Base-by-base conservation (phyloP, 2,329 filamentous ascomycete genomes). In the Penicillium concentricum region DNA sequence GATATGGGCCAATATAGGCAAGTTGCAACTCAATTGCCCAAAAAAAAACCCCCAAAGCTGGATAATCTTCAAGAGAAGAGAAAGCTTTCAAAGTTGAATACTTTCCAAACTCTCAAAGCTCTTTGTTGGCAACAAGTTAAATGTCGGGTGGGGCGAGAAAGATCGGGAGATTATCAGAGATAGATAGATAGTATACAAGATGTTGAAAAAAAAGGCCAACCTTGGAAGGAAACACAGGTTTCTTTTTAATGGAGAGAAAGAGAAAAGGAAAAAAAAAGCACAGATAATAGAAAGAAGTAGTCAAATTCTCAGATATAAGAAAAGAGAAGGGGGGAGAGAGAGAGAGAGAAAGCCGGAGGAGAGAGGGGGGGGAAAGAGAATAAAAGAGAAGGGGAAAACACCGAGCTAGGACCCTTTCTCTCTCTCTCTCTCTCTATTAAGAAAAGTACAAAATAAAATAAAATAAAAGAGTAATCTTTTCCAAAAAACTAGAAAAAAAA, bases 321-420 rank as follows among this genome's bases (percentile, higher is more conserved):
- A 34, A 53, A 13, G 30, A 32, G 30, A 32, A 13, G 6, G 30
- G 13, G 30, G 13, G 30, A 32, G 30, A 32, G 30, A 60, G 49
- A 59, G 57, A 54, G 58, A 58, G 50, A 45, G 43, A 32, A 51
- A 56, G 60, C 45, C 61, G 44, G 41, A 46, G 50, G 39, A 49
- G 53, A 48, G 50, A 20, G 32, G 43, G 39, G 52, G 56, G 57
- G 54, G 51, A 32, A 22, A 32, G 24, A 57, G 56, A 60, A 53
- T 63, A 55, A 60, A 50, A 60, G 51, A 59, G 54, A 54, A 49
- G 50, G 47, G 49, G 45, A 62, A 56, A 55, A 54, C 48, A 51
- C 45, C 44, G 45, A 54, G 51, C 48, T 51, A 59, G 32, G 51
- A 42, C 52, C 45, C 37, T 45, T 30, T 34, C 28, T 16, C 49